Conservation (phyloP, 345 rosid genomes). For the Eucalyptus pauciflora region DNA sequence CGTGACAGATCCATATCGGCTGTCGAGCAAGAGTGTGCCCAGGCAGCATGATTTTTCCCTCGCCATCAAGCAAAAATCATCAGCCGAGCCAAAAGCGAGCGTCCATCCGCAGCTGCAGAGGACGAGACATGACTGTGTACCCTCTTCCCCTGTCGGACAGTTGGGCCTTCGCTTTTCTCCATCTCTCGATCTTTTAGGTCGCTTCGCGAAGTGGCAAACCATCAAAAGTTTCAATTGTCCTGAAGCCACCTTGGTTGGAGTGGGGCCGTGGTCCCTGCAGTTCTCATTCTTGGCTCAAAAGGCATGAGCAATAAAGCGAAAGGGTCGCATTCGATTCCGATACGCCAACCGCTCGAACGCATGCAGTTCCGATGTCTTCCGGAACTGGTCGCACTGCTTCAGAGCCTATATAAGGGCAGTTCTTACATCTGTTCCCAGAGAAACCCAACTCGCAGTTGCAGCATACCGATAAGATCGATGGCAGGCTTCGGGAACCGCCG, state of each 20-base stretch:
- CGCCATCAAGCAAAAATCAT: not conserved
- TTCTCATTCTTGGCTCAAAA: not conserved
- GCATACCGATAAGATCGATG: not conserved
- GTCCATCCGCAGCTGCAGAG: not conserved
- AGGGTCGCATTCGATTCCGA: not conserved
- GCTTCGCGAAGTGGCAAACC: not conserved
- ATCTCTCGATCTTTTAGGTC: not conserved
- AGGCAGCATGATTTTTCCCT: not conserved
- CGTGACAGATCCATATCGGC: not conserved
- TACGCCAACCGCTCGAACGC: not conserved
- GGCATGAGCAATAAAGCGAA: not conserved
- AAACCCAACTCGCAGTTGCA: not conserved
- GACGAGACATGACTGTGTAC: not conserved
- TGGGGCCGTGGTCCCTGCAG: not conserved
- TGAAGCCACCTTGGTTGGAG: not conserved
- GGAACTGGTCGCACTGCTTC: not conserved
- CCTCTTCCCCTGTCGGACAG: not conserved
- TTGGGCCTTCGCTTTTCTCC: not conserved
- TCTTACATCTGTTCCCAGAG: not conserved
- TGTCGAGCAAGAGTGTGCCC: not conserved
- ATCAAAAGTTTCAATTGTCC: not conserved
- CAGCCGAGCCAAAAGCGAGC: not conserved
- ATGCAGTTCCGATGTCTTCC: not conserved
- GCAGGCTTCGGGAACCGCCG: not conserved
- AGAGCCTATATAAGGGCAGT: not conserved